These are phyloP conservation scores for Penicillium palitans DNA, from an alignment of 2,329 filamentous ascomycete species.

Conservation along the genomic window DNA sequence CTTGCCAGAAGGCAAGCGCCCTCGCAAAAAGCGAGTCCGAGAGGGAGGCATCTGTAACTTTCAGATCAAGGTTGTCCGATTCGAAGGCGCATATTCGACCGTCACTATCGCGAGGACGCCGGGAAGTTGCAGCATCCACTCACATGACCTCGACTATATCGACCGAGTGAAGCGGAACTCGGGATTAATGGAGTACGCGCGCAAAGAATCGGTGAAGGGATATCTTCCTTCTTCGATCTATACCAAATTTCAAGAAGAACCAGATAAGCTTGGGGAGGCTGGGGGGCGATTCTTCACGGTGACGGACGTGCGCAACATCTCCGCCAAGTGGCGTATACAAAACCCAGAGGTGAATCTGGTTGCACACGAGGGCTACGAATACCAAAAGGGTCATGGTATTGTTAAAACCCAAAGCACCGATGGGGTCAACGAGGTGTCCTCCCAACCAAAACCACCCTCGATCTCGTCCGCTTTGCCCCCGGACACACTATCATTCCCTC, in stretches of 20 bases:
- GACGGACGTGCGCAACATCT: slow-evolving; percentile 51
- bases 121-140: slow-evolving; percentile 43
- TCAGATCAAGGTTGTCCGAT: slow-evolving; percentile 49
- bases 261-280: slow-evolving; percentile 45
- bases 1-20: slow-evolving; percentile 47
- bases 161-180: slow-evolving; percentile 51
- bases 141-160: slow-evolving; percentile 50
- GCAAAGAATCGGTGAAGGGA: slow-evolving; percentile 47
- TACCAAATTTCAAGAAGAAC: slow-evolving; percentile 49
- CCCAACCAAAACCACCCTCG: slow-evolving; percentile 12
- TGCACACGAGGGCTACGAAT: slow-evolving; percentile 48
- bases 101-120: slow-evolving; percentile 47
- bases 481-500: slow-evolving; percentile 49
- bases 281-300: slow-evolving; percentile 50
- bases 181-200: slow-evolving; percentile 49
- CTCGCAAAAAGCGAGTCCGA: slow-evolving; percentile 46
- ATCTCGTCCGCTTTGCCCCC: slow-evolving; percentile 30
- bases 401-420: slow-evolving; percentile 33
- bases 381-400: slow-evolving; percentile 46
- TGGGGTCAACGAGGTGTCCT: slow-evolving; percentile 12
- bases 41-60: slow-evolving; percentile 51
- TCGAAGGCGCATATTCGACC: slow-evolving; percentile 45
- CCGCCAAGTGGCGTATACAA: slow-evolving; percentile 50
- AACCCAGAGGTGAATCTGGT: slow-evolving; percentile 46
- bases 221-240: slow-evolving; percentile 53